Evolutionary conservation across 805 yeast genomes (phyloP).

Genomic region (Saccharomycopsis oosterbeekiorum): DNA sequence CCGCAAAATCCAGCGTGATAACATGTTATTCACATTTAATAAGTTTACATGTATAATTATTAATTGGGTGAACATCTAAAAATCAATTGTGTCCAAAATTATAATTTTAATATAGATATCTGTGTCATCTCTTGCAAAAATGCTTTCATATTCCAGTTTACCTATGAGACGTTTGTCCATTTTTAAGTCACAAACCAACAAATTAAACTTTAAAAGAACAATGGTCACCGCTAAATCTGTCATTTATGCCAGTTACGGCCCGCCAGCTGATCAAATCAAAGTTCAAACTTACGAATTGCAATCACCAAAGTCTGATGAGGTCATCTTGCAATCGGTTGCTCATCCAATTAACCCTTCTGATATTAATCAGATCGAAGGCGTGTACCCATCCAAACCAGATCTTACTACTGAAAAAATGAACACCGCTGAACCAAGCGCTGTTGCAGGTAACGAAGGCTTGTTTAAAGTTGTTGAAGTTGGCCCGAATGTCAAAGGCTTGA

Average conservation of each 20-base stretch:
- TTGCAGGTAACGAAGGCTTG: slow-evolving; percentile 91
- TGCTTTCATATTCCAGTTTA: background rate
- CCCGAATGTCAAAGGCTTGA: slow-evolving; percentile 33
- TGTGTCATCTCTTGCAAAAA: background rate
- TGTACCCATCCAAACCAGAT: slow-evolving; percentile 70
- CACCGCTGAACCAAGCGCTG: slow-evolving; percentile 58
- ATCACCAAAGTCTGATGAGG: slow-evolving; percentile 31
- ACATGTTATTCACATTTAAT: background rate
- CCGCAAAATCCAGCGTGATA: background rate
- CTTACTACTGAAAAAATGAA: slow-evolving; percentile 40
- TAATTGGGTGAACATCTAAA: too few species aligned
- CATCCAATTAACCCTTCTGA: slow-evolving; percentile 90
- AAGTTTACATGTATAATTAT: too few species aligned
- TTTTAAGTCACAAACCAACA: background rate
- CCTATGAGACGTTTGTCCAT: background rate
- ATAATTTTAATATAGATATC: background rate
- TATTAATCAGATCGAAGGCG: slow-evolving; percentile 75
- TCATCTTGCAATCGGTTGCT: slow-evolving; percentile 62
- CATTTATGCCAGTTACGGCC: slow-evolving; percentile 60
- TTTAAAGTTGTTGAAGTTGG: slow-evolving; percentile 79
- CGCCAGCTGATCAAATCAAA: slow-evolving; percentile 44
- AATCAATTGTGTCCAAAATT: background rate
- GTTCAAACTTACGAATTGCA: slow-evolving; percentile 40
- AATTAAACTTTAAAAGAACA: slow-evolving; percentile 7
- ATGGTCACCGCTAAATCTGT: slow-evolving; percentile 47